Evolutionary conservation across 352 stramenopile species (phyloP).

Genomic region (Globisporangium cystogenes): DNA sequence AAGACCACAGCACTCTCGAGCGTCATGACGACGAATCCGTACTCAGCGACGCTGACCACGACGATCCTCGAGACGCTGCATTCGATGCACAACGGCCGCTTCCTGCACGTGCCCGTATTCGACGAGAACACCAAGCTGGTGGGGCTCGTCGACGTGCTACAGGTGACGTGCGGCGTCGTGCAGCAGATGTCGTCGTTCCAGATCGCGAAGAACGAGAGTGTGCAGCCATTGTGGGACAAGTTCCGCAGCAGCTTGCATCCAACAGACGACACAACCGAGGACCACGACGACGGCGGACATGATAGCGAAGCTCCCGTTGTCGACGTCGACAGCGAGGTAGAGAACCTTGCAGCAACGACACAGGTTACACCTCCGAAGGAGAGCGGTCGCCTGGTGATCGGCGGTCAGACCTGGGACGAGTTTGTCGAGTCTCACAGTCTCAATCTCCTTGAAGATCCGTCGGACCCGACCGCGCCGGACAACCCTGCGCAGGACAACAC

Average conservation of each 20-base stretch:
- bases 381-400: slow-evolving; percentile 22
- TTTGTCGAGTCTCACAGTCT: slow-evolving; percentile 28
- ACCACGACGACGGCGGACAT: slow-evolving; percentile 18
- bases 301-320: slow-evolving; percentile 6
- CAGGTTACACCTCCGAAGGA: neutral
- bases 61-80: slow-evolving; percentile 96
- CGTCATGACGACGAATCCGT: slow-evolving; percentile 95
- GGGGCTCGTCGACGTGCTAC: slow-evolving; percentile 95
- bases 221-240: slow-evolving; percentile 74
- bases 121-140: slow-evolving; percentile 86
- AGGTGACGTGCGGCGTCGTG: slow-evolving; percentile 87
- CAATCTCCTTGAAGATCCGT: slow-evolving; percentile 14
- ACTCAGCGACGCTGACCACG: slow-evolving; percentile 89
- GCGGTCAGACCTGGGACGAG: slow-evolving; percentile 37
- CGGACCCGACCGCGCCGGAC: slow-evolving; percentile 24
- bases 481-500: slow-evolving; percentile 15
- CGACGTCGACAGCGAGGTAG: neutral
- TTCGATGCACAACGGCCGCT: slow-evolving; percentile 97
- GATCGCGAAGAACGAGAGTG: slow-evolving; percentile 50
- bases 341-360: neutral
- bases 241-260: slow-evolving; percentile 52
- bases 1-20: slow-evolving; percentile 70
- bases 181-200: slow-evolving; percentile 84
- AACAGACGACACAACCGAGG: slow-evolving; percentile 22
- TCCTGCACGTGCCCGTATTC: slow-evolving; percentile 96